Evolutionary conservation across 306 rosid genomes (phyloP), one percentile per base, ranked within the genome.

Genomic region (Oxytropis ochrocephala): DNA sequence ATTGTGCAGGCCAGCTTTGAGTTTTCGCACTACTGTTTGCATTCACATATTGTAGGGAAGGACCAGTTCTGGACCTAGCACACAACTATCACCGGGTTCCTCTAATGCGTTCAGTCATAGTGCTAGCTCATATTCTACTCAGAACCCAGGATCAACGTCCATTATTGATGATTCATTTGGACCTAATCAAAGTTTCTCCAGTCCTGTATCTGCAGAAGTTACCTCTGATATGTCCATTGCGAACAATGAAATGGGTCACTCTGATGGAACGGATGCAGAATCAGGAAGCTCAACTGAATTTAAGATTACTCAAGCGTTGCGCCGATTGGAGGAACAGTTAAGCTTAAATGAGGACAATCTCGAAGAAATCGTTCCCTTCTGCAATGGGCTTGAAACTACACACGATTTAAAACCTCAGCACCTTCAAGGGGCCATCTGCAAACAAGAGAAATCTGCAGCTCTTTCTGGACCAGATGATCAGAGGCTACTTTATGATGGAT

Each of bases 241-340:
- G 41, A 76, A 54, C 60, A 70, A 59, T 77, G 87, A 67, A 76
- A 63, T 39, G 69, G 79, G 71, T 76, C 77, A 77, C 63, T 54
- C 64, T 58, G 80, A 84, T 48, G 81, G 78, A 64, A 57, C 82
- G 17, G 79, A 81, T 72, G 76, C 76, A 70, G 87, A 81, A 55
- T 81, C 79, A 55, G 77, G 77, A 65, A 51, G 70, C 76, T 73
- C 85, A 16, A 16, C 84, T 36, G 81, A 74, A 47, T 24, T 59
- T 38, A 79, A 84, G 58, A 88, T 94, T 81, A 78, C 82, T 69
- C 86, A 84, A 51, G 96, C 95, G 73, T 72, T 95, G 79, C 83
- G 88, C 64, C 86, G 85, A 70, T 82, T 89, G 53, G 91, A 95
- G 86, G 89, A 81, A 80, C 99, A 91, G 71, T 83, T 95, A 74